These are phyloP conservation scores for Thermothielavioides terrestris DNA, from an alignment of 495 filamentous ascomycete genomes.

Conservation along the genomic window DNA sequence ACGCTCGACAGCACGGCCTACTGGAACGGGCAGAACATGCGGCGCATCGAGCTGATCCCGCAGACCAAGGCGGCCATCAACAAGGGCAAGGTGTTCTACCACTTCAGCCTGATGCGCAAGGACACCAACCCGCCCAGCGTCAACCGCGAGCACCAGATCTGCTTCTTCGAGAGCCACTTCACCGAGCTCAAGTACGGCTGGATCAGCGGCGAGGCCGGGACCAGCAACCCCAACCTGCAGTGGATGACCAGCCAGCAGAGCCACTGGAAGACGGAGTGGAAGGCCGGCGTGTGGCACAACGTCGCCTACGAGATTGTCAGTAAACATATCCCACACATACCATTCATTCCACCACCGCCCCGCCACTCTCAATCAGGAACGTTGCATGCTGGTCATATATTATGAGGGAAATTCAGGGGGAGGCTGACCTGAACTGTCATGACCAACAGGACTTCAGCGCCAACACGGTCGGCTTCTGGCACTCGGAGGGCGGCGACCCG, in stretches of 20 bases:
- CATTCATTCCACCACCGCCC: too few relatives aligned
- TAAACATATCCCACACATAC: too few relatives aligned
- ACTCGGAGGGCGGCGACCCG: constrained; percentile 50
- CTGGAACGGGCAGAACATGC: constrained; percentile 51
- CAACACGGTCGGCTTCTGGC: constrained; percentile 58
- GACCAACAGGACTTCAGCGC: constrained; percentile 57
- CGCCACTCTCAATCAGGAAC: too few relatives aligned
- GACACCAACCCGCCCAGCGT: constrained; percentile 51
- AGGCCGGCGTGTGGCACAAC: constrained; percentile 64
- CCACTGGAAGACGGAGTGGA: constrained; percentile 39
- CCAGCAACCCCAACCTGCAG: constrained; percentile 46
- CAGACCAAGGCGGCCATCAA: constrained; percentile 58
- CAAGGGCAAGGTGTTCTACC: constrained; percentile 55
- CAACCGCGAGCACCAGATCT: constrained; percentile 62
- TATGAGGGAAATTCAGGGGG: constrained; percentile 38
- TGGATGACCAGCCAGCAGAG: constrained; percentile 36
- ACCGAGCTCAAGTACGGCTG: constrained; percentile 67
- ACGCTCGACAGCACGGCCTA: constrained; percentile 56
- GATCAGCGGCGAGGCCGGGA: constrained; percentile 40
- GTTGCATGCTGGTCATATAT: too few relatives aligned
- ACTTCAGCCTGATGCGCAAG: constrained; percentile 56
- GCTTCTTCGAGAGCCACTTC: constrained; percentile 69
- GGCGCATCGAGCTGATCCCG: constrained; percentile 55
- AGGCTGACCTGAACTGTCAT: constrained; percentile 58
- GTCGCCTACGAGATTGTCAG: constrained; percentile 54